Evolutionary conservation across 345 rosid species (phyloP), one percentile per base, ranked within the genome.

Genomic region (Dimocarpus longan): DNA sequence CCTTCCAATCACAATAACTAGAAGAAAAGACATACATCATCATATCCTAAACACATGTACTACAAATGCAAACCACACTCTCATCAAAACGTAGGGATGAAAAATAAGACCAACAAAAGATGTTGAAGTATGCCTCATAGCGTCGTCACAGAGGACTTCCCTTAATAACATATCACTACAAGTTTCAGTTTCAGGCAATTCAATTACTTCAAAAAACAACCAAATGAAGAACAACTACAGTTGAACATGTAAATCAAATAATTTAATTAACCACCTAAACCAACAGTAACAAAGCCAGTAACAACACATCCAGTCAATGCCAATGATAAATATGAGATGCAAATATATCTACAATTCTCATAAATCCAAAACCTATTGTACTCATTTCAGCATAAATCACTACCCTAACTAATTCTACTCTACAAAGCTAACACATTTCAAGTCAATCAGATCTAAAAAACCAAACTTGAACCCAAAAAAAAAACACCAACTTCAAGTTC

Each of bases 361-460:
- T 37, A 67, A 52, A 54, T n/a, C 71, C 22, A 40, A 37, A 68
- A 12, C 59, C 22, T 28, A 65, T 19, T 11, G 44, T 8, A 62
- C 11, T 7, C 32, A 63, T 68, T 10, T 24, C 42, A 39, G 40
- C 21, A 10, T 57, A 16, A 76, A 46, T 69, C 54, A 76, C 62
- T 5, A 42, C 22, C 76, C 75, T 52, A 40, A 39, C 26, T 24
- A 48, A 24, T 70, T 77, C 46, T 43, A 43, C 42, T 71, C 60
- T 44, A 26, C 46, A 44, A 75, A 72, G 19, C 75, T 59, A 43
- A 21, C 32, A 40, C 75, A 67, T 64, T 42, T 16, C 68, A 70
- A 80, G 52, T 71, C 68, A 63, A 67, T 42, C 84, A 81, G 90
- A 87, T 87, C 90, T 83, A 85, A 78, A 79, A 66, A 70, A 59